These are phyloP conservation scores for Mycena filopes DNA, from an alignment of 768 basidiomycete species.

Conservation along the genomic window DNA sequence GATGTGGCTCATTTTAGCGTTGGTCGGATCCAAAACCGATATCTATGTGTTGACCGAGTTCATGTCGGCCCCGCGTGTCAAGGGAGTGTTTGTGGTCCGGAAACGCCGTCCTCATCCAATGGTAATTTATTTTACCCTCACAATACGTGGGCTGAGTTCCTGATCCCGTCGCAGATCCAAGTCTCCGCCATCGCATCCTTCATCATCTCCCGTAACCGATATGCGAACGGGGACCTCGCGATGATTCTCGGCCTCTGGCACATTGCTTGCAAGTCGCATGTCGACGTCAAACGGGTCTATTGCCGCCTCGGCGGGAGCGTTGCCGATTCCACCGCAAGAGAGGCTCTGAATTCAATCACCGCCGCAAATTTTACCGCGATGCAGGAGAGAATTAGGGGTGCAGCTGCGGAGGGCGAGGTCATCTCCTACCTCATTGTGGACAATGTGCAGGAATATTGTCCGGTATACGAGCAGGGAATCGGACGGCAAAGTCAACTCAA, in stretches of 20 bases:
- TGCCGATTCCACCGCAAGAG: conserved; percentile 30
- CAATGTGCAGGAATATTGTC: conserved; percentile 35
- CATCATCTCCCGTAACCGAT: conserved; percentile 9
- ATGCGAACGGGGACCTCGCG: conserved; percentile 4
- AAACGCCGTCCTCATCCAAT: conserved; percentile 8
- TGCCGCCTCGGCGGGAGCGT: conserved; percentile 35
- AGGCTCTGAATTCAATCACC: conserved; percentile 32
- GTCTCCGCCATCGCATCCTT: neutral
- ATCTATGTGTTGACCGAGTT: neutral
- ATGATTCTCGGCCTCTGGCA: conserved; percentile 35
- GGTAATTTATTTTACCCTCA: neutral
- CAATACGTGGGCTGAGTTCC: too few species aligned
- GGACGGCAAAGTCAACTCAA: neutral
- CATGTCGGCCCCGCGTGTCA: conserved; percentile 27
- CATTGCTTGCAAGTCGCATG: conserved; percentile 36
- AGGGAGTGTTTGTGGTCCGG: conserved; percentile 25
- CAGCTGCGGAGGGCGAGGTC: neutral
- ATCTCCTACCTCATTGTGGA: conserved; percentile 9
- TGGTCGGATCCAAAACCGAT: neutral
- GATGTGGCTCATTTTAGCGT: neutral
- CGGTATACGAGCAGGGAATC: conserved; percentile 9
- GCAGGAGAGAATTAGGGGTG: neutral
- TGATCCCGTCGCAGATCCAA: too few species aligned
- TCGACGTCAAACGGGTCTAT: conserved; percentile 37
- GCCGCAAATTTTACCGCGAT: conserved; percentile 21